Percentiles rank a stretch among this genome's conserved stretches.
phyloP scores from a whole-genome alignment of 345 rosid genomes.

The Bretschneidera sinensis region DNA sequence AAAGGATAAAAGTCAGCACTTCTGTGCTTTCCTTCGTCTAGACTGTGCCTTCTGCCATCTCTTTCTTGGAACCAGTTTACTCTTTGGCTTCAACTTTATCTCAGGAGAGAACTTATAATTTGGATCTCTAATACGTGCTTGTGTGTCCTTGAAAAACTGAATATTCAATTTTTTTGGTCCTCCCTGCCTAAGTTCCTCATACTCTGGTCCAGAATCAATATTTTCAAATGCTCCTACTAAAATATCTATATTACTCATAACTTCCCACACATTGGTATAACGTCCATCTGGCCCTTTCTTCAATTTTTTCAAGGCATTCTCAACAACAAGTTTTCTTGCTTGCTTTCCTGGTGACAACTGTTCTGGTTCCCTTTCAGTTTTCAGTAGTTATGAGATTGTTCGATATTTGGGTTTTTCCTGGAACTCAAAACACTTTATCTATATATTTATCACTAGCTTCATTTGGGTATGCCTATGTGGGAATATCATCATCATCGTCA shows the following conservation, averaged over 20 bases:
- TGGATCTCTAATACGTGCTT: conserved; percentile 89
- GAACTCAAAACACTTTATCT: conserved; percentile 81
- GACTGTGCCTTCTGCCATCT: too few relatives aligned
- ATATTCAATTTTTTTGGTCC: conserved; percentile 88
- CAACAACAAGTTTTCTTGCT: conserved; percentile 89
- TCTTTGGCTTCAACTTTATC: conserved; percentile 85
- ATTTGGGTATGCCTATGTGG: conserved; percentile 63
- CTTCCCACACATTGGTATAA: conserved; percentile 87
- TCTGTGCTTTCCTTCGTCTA: too few relatives aligned
- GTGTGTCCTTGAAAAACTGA: conserved; percentile 95
- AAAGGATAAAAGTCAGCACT: too few relatives aligned
- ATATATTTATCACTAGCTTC: conserved; percentile 72
- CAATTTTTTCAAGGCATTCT: conserved; percentile 85
- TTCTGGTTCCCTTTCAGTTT: conserved; percentile 74
- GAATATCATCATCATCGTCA: too few relatives aligned
- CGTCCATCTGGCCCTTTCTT: conserved; percentile 96
- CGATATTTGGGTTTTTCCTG: conserved; percentile 88
- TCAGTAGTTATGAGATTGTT: conserved; percentile 72
- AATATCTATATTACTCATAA: conserved; percentile 84
- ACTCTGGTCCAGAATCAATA: conserved; percentile 85
- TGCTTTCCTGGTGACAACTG: conserved; percentile 89
- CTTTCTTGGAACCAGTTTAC: too few relatives aligned
- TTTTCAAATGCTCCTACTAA: conserved; percentile 90
- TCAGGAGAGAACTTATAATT: conserved; percentile 85
- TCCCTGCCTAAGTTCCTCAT: conserved; percentile 88